Evolutionary conservation across 805 yeast species (phyloP), one percentile per base, ranked within the genome.

Genomic region (Metschnikowia dekortorum): DNA sequence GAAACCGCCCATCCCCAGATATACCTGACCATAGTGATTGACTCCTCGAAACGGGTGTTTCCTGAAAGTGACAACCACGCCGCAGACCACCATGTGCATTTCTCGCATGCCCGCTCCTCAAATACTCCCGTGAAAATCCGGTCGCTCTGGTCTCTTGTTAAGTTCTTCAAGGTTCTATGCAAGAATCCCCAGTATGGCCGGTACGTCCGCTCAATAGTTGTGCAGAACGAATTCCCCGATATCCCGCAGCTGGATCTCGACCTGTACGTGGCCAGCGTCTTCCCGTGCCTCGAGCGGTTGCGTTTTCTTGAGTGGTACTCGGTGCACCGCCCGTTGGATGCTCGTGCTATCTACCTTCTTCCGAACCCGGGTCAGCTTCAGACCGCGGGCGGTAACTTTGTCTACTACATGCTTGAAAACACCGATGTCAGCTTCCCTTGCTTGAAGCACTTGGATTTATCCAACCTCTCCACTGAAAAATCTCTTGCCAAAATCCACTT

Each of bases 141-240:
- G 2, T 49, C 58, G n/a, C 56, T 55, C 32, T 55, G 39, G 44
- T 48, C 56, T 4, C 51, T 57, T 44, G 46, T 43, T 28, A 53
- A 46, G 3, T 55, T 53, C 46, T 51, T 53, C 44, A 47, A 52
- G 47, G 49, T 46, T 5, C 39, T 57, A 44, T 32, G 38, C 29
- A 35, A 39, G 8, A 39, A 49, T 11, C 53, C 52, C 8, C 49
- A 32, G 3, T 50, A 48, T 18, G 53, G 52, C 8, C 43, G 49
- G 16, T 28, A 37, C 33, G 30, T 57, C 4, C 44, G 41, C 28
- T 29, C 18, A 6, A 26, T 57, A 10, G 51, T 48, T 30, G 55
- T 49, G 14, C 44, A 41, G 6, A 48, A 44, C 35, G 39, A 43
- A 18, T 40, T 54, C 41, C 61, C 61, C 3, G 59, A 57, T 30